Evolutionary conservation across 495 filamentous ascomycete genomes (phyloP).

Genomic region (Rhizodiscina lignyota): DNA sequence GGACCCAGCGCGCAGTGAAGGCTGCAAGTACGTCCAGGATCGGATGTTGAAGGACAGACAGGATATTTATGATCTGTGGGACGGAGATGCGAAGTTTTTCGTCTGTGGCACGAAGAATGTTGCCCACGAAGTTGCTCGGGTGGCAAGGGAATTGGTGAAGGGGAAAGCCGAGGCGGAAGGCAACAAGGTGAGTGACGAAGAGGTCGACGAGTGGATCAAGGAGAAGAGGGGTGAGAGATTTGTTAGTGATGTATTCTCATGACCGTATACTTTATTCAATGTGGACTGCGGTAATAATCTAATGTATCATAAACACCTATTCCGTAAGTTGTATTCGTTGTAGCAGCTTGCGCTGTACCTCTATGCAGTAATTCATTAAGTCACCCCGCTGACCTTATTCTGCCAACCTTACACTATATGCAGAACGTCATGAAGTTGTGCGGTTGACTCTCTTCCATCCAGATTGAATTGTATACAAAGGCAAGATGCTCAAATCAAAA

Average conservation of each 20-base stretch:
- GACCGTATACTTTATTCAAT: no score
- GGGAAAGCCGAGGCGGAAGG: slow-evolving; percentile 1
- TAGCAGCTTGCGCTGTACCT: no score
- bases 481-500: no score
- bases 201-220: slow-evolving; percentile 10
- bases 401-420: no score
- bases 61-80: slow-evolving; percentile 36
- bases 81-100: slow-evolving; percentile 38
- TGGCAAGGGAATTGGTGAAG: slow-evolving; percentile 30
- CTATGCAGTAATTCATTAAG: no score
- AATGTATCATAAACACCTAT: no score
- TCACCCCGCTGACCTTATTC: no score
- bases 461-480: no score
- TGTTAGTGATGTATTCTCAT: slow-evolving; percentile 10
- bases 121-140: slow-evolving; percentile 38
- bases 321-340: no score
- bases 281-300: no score
- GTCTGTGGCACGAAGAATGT: slow-evolving; percentile 49
- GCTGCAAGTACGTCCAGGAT: slow-evolving; percentile 47
- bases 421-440: no score
- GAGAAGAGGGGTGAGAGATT: slow-evolving; percentile 10
- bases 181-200: slow-evolving; percentile 6
- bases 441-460: no score
- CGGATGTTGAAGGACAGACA: slow-evolving; percentile 33
- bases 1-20: slow-evolving; percentile 14